phyloP scores from a whole-genome alignment of 495 filamentous ascomycete species.

The Lophiostoma macrostomum region DNA sequence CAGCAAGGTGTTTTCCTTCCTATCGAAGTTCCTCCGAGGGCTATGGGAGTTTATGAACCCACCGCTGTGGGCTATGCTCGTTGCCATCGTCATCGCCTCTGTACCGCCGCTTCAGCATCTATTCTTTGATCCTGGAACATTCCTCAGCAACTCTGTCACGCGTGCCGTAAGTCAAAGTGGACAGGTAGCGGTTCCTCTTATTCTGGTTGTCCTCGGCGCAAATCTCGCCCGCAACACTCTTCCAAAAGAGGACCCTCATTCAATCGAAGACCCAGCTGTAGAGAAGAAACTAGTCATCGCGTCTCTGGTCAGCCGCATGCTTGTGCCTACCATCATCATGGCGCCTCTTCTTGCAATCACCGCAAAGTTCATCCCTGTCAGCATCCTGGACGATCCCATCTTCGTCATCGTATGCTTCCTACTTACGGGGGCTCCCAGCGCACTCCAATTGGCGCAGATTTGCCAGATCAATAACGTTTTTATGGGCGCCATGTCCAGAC shows the following conservation, averaged over 20 bases:
- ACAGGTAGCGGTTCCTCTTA: constrained; percentile 89
- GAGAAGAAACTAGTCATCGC: constrained; percentile 77
- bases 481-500: constrained; percentile 85
- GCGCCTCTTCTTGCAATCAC: constrained; percentile 85
- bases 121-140: constrained; percentile 88
- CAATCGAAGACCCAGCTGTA: constrained; percentile 57
- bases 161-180: constrained; percentile 80
- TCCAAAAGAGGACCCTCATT: constrained; percentile 50
- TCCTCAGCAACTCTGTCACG: constrained; percentile 89
- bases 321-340: constrained; percentile 89
- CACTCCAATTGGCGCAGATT: constrained; percentile 93
- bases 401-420: constrained; percentile 97
- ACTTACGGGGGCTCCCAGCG: constrained; percentile 89
- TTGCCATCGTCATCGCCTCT: constrained; percentile 83
- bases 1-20: constrained; percentile 41
- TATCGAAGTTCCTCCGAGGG: constrained; percentile 58
- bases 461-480: constrained; percentile 98
- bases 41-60: constrained; percentile 96
- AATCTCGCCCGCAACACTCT: constrained; percentile 67
- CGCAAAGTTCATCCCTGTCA: constrained; percentile 88
- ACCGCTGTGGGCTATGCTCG: constrained; percentile 93
- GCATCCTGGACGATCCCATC: constrained; percentile 95
- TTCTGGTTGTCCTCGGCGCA: constrained; percentile 92
- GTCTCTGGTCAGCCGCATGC: constrained; percentile 82
- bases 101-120: constrained; percentile 77